Evolutionary conservation across 2,329 filamentous ascomycete genomes (phyloP), one percentile per base, ranked within the genome.

Genomic region (Dryadomyces quercivorus): DNA sequence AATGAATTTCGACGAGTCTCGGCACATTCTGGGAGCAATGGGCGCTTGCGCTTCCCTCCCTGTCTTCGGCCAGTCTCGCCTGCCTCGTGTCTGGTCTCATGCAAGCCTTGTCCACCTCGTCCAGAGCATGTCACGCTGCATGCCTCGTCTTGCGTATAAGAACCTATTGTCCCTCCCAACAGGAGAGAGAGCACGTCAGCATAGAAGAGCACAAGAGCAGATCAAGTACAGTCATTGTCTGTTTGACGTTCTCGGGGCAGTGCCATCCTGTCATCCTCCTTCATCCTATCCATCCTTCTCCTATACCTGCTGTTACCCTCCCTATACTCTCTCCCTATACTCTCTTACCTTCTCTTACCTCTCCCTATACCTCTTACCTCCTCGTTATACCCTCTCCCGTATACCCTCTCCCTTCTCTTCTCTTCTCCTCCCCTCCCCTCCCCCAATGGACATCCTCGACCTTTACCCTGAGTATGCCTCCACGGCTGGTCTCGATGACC

Each of bases 401-500:
- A 4, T 31, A n/a, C 8, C 8, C 26, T 31, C 26, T 31, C 26
- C 8, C 26, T 31, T 8, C 26, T 31, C 26, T 31, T 8, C 26
- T 31, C 36, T 7, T 16, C 36, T 16, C 36, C 15, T 40, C 12
- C 36, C 4, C 36, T 40, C 36, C 36, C 9, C 12, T 40, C 36
- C 36, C 36, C 21, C 12, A 8, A 16, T 42, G 1, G 34, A 45
- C 46, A 64, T 64, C 47, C 42, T 58, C 6, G 58, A 59, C 20
- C 2, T 47, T 5, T 67, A 66, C 45, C 69, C 68, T 5, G 69
- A 70, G 50, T 71, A 71, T 49, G 57, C 34, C 26, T 53, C 57
- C 7, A 70, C 69, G 1, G 50, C 57, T 10, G 54, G 48, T 2
- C 59, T 71, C 4, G 68, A 71, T 53, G 53, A 58, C 8, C 57